Base-by-base conservation (phyloP, 164 flowering plant genomes). In the Nymphaea thermarum region DNA sequence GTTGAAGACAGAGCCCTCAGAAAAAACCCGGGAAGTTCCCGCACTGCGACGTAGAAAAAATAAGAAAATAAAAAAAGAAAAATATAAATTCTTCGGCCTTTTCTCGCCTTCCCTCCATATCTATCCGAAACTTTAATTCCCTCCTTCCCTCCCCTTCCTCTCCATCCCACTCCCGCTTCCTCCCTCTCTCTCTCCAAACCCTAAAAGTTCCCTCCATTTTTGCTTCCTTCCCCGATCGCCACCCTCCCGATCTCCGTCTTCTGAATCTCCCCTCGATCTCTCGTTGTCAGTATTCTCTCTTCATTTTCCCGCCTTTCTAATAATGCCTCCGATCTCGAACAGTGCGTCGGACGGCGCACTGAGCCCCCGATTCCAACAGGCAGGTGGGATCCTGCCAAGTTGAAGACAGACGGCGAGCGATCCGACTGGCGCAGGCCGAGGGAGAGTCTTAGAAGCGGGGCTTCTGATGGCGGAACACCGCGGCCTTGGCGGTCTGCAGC, bases 91-190 rank as follows among this genome's bases (percentile, higher is more conserved):
- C 59, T 70, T 62, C 11, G 60, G 41, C 64, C 64, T 51, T 60
- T 71, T 51, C 72, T 62, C 69, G 75, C 60, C 70, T 91, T 91
- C 98, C 98, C 98, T 91, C 98, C 98, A 90, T 84, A 84, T 82
- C 87, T 73, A 86, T 82, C 86, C 85, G 83, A 89, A 89, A 82
- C 72, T 82, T 86, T 86, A 85, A 87, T 82, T 82, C 88, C 81
- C 16, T n/a, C 2, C 64, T 84, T 82, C 91, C 90, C 88, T 83
- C 88, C 83, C 83, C 81, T 82, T 76, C 82, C 80, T 71, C 86
- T 75, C 77, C 69, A 72, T 69, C 25, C 69, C 14, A 65, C 43
- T 77, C 67, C 66, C 60, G 65, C 62, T 41, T 51, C 44, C 77
- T 60, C 73, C 62, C 69, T 64, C 76, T 57, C 70, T 65, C 59